Evolutionary conservation across 2,329 filamentous ascomycete species (phyloP), one percentile per base, ranked within the genome.

Genomic region (Chaetoscypha palmicola): DNA sequence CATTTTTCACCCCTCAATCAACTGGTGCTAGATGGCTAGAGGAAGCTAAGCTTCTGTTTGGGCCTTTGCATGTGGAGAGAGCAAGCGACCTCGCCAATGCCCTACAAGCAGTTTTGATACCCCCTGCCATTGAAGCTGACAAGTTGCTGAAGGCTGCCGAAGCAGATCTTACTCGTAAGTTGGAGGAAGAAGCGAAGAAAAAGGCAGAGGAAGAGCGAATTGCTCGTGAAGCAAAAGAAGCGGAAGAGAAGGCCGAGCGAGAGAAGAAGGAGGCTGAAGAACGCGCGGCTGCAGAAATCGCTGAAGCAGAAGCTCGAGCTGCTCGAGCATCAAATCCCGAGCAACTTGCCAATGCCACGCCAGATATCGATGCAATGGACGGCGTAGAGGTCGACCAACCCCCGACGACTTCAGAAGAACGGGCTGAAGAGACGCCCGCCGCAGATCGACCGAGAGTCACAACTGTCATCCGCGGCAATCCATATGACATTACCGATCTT

Each of bases 401-500:
- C 11, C 58, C 58, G 8, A 52, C 57, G 28, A 58, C 63, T 38
- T 51, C 62, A 24, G 60, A 61, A 20, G 52, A 60, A 17, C 58
- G 57, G 38, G 55, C 52, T 17, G 63, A 66, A 39, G 64, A 66
- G 22, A 64, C 70, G 39, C 61, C 69, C n/a, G 67, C 68, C 22
- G 66, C 68, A 16, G 63, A 70, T 26, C 73, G 75, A 39, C 68
- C 74, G 42, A 83, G 90, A 37, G 76, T 94, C 22, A 83, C 82
- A 56, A 94, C 87, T 12, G 90, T 77, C 2, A 89, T 98, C 42
- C 74, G 90, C 48, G 91, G 90, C 20, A 84, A 86, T 51, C 81
- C 92, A 57, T 78, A 94, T 41, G 92, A 98, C 62, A 92, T 98
- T 38, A 98, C 92, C 0, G 86, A 87, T 48, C 74, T 98, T 49